phyloP scores from a whole-genome alignment of 331 rosid genomes.

The Spiraea crenata region DNA sequence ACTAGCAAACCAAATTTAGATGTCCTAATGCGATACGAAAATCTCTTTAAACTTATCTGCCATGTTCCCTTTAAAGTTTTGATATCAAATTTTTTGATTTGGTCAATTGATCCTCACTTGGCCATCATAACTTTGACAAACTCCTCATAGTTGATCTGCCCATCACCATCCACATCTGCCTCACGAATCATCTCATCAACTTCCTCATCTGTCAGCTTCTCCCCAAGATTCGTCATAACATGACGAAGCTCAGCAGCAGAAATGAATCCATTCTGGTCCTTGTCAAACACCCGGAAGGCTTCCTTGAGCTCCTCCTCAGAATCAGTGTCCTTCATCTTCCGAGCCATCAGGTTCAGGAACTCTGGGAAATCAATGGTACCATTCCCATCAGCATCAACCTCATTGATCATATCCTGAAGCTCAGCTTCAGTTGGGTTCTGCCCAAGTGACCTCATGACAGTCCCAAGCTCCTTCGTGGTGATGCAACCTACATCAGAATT shows the following conservation, averaged over 20 bases:
- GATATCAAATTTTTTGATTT: conserved; percentile 30
- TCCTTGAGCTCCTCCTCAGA: conserved; percentile 95
- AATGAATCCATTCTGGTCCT: conserved; percentile 91
- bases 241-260: conserved; percentile 96
- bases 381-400: conserved; percentile 83
- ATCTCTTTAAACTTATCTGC: conserved; percentile 76
- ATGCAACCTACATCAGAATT: conserved; percentile 55
- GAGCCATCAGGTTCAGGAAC: conserved; percentile 83
- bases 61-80: conserved; percentile 45
- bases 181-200: conserved; percentile 90
- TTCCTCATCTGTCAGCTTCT: conserved; percentile 93
- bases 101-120: conserved; percentile 66
- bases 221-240: conserved; percentile 90
- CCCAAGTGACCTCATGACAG: conserved; percentile 82
- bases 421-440: conserved; percentile 93
- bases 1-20: conserved; percentile 54
- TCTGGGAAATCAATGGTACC: conserved; percentile 85
- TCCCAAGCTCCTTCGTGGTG: conserved; percentile 86
- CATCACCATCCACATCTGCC: conserved; percentile 93
- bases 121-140: conserved; percentile 97
- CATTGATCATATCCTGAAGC: conserved; percentile 85
- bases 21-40: conserved; percentile 61
- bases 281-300: conserved; percentile 88
- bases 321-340: conserved; percentile 84
- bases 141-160: conserved; percentile 89